phyloP scores from a whole-genome alignment of 2,329 filamentous ascomycete genomes.

The Stachybotrys chartarum region DNA sequence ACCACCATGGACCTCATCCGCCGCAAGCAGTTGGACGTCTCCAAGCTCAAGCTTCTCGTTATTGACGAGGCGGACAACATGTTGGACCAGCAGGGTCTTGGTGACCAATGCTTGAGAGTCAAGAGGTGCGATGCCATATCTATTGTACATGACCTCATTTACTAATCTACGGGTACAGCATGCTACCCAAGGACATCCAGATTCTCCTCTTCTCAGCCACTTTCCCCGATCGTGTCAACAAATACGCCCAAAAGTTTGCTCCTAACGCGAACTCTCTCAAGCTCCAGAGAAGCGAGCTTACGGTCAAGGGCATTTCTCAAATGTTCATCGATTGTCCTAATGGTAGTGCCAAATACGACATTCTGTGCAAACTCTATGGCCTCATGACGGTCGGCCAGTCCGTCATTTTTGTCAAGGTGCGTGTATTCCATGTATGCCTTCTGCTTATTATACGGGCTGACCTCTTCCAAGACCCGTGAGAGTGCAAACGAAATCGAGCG shows the following conservation, averaged over 20 bases:
- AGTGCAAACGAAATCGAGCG: constrained; percentile 80
- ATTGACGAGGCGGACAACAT: constrained; percentile 98
- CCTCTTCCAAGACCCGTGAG: constrained; percentile 58
- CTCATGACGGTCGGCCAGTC: constrained; percentile 95
- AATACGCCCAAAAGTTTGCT: constrained; percentile 78
- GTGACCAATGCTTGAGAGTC: constrained; percentile 88
- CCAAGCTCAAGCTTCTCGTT: constrained; percentile 72
- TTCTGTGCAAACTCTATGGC: constrained; percentile 88
- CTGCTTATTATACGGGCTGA: constrained; percentile 9
- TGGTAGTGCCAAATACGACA: constrained; percentile 78
- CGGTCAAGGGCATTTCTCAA: constrained; percentile 94
- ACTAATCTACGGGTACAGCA: constrained; percentile 39
- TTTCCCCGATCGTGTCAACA: constrained; percentile 76
- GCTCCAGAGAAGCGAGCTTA: constrained; percentile 83
- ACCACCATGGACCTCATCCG: constrained; percentile 85
- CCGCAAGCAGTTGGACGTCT: constrained; percentile 64
- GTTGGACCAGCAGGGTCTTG: constrained; percentile 90
- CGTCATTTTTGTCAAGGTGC: constrained; percentile 92
- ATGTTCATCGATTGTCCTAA: constrained; percentile 91
- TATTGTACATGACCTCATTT: not conserved
- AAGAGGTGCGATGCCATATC: constrained; percentile 54
- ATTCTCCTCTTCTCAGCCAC: constrained; percentile 94
- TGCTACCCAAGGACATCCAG: constrained; percentile 70
- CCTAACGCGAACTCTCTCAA: constrained; percentile 82
- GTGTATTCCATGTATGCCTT: constrained; percentile 8